phyloP scores from a whole-genome alignment of 2,329 filamentous ascomycete genomes.

The Teratosphaeriaceae sp. region DNA sequence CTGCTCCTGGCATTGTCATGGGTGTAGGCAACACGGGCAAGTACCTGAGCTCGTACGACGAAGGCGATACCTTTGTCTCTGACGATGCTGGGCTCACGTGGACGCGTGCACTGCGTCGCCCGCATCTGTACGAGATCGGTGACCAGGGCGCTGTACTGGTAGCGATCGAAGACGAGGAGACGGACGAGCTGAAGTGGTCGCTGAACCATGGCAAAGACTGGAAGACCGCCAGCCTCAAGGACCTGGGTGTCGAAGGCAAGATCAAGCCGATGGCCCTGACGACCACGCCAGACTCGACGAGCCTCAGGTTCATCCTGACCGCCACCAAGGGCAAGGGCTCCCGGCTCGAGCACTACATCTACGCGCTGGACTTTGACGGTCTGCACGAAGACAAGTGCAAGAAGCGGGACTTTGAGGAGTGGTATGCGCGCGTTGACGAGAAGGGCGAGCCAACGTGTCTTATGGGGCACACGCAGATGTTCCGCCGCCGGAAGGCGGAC shows the following conservation, averaged over 20 bases:
- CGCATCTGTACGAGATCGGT: conserved; percentile 94
- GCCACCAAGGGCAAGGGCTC: conserved; percentile 51
- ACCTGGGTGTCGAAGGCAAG: conserved; percentile 59
- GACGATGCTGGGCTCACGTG: conserved; percentile 86
- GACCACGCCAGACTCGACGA: conserved; percentile 88
- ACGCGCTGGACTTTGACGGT: conserved; percentile 76
- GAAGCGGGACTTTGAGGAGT: conserved; percentile 72
- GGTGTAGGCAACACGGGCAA: conserved; percentile 86
- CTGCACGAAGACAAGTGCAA: conserved; percentile 76
- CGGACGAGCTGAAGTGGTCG: conserved; percentile 66
- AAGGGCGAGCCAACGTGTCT: conserved; percentile 78
- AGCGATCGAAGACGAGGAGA: conserved; percentile 65
- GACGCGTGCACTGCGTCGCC: conserved; percentile 65
- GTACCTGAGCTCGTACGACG: conserved; percentile 59
- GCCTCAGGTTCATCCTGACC: conserved; percentile 79
- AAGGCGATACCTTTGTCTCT: conserved; percentile 80
- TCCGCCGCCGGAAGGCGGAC: conserved; percentile 74
- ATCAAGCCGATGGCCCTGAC: conserved; percentile 69
- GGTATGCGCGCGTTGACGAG: conserved; percentile 76
- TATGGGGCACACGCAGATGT: conserved; percentile 94
- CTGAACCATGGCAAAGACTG: conserved; percentile 84
- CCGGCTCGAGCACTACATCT: conserved; percentile 44
- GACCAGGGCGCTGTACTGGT: conserved; percentile 86
- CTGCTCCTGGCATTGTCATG: conserved; percentile 89
- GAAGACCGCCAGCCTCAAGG: conserved; percentile 61